phyloP scores from a whole-genome alignment of 164 flowering plant species.

The Malania oleifera region DNA sequence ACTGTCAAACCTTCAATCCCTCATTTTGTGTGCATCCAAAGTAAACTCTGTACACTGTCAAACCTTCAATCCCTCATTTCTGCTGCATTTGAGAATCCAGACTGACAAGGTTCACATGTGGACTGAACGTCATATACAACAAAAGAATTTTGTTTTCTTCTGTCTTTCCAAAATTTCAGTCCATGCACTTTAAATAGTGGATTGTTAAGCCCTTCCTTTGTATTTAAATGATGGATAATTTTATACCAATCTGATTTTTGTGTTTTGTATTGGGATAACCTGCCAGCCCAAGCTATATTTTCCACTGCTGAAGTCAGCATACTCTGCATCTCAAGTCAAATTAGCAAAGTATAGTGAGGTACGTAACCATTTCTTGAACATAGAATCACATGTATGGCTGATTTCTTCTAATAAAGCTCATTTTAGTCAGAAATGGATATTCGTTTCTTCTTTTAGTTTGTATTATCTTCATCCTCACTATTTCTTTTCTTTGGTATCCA shows the following conservation, averaged over 20 bases:
- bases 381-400: too few relatives aligned
- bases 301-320: conserved; percentile 48
- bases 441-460: neutral
- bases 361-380: conserved; percentile 15
- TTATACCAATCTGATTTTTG: conserved; percentile 7
- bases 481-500: conserved; percentile 4
- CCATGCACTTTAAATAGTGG: neutral
- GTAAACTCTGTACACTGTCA: too few relatives aligned
- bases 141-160: too few relatives aligned
- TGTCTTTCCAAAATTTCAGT: too few relatives aligned
- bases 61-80: too few relatives aligned
- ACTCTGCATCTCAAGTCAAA: conserved; percentile 35
- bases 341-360: conserved; percentile 85
- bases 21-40: too few relatives aligned
- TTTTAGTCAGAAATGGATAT: neutral
- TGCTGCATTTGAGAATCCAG: too few relatives aligned
- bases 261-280: conserved; percentile 10
- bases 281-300: conserved; percentile 57
- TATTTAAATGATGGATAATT: neutral
- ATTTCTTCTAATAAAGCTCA: neutral
- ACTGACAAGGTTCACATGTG: too few relatives aligned
- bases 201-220: neutral
- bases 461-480: conserved; percentile 4
- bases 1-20: too few relatives aligned
- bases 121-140: too few relatives aligned